phyloP scores from a whole-genome alignment of 192 early-diverging fungal genomes.

The Powellomyces hirtus region DNA sequence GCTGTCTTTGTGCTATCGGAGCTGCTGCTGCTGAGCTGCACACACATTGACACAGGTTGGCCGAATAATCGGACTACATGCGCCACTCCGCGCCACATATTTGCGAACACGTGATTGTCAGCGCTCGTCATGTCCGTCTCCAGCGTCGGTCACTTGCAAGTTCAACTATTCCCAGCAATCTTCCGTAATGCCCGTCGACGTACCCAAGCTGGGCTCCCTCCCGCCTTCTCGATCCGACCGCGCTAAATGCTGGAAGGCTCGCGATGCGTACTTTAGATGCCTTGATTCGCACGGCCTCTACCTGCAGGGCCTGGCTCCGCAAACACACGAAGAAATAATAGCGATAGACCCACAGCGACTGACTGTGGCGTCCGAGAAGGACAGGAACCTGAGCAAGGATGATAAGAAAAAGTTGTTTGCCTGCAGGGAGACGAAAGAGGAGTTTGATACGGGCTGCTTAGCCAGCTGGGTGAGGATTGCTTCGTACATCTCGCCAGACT shows the following conservation, averaged over 20 bases:
- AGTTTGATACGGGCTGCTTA: slow-evolving; percentile 66
- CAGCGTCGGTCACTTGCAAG: no score
- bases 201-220: slow-evolving; percentile 14
- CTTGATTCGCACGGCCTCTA: slow-evolving; percentile 65
- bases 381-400: slow-evolving; percentile 28
- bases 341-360: slow-evolving; percentile 35
- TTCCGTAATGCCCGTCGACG: slow-evolving; percentile 2
- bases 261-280: slow-evolving; percentile 79
- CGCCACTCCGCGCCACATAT: no score
- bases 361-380: slow-evolving; percentile 42
- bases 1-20: no score
- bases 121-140: no score
- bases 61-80: no score
- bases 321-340: slow-evolving; percentile 39
- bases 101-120: no score
- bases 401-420: slow-evolving; percentile 33
- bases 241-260: slow-evolving; percentile 71
- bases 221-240: slow-evolving; percentile 66
- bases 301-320: slow-evolving; percentile 43
- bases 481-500: not conserved
- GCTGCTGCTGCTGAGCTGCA: no score
- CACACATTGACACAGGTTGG: no score
- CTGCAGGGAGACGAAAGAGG: slow-evolving; percentile 53
- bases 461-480: slow-evolving; percentile 63
- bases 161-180: no score